A percentile compares a stretch with the other conserved stretches of the same genome.
phyloP scores from a whole-genome alignment of 1,284 basidiomycete species.

The Pseudozyma flocculosa region DNA sequence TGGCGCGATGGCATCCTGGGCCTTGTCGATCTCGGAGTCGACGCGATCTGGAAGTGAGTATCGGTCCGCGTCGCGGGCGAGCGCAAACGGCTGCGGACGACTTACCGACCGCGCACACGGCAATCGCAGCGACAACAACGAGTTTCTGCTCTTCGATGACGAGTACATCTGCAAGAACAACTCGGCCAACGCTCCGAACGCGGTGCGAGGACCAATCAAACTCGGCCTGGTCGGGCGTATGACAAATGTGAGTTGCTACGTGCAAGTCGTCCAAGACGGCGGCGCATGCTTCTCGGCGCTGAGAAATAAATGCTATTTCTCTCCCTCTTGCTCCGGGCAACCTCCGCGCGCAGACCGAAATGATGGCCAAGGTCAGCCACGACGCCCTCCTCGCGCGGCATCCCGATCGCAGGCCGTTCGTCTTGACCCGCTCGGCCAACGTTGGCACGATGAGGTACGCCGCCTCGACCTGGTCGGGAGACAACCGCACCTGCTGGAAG shows the following conservation, averaged over 20 bases:
- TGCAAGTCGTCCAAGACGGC: too few species aligned
- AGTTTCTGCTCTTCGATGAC: constrained; percentile 60
- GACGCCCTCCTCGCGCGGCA: constrained; percentile 52
- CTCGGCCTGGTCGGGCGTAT: constrained; percentile 60
- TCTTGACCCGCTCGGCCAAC: constrained; percentile 60
- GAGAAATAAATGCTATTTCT: too few species aligned
- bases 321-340: too few species aligned
- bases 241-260: constrained; percentile 44
- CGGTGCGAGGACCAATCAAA: constrained; percentile 23
- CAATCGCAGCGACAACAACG: constrained; percentile 60
- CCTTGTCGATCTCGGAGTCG: constrained; percentile 59
- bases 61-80: too few species aligned
- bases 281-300: too few species aligned
- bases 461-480: constrained; percentile 60
- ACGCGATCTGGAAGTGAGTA: constrained; percentile 61
- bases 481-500: constrained; percentile 60
- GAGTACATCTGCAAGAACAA: constrained; percentile 52
- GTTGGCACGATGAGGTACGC: constrained; percentile 61
- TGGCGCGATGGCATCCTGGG: constrained; percentile 59
- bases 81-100: too few species aligned
- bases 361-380: constrained; percentile 59
- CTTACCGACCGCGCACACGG: too few species aligned
- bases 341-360: constrained; percentile 57
- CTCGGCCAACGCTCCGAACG: constrained; percentile 12
- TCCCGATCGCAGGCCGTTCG: constrained; percentile 58